These are phyloP conservation scores for Saturnispora besseyi DNA, from an alignment of 805 yeast genomes.

Conservation along the genomic window DNA sequence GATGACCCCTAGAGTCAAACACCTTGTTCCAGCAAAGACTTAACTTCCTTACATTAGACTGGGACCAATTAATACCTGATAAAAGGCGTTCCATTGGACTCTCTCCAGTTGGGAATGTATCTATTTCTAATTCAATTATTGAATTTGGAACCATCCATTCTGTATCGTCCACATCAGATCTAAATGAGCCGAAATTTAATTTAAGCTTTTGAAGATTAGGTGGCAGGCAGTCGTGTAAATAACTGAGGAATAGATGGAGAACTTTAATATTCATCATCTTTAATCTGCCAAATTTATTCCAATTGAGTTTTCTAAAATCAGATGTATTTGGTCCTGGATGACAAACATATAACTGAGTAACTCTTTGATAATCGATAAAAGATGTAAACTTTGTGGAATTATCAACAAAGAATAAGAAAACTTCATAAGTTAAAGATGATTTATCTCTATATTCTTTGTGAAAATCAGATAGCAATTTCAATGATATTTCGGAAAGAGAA, in stretches of 20 bases:
- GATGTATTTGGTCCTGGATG: conserved; percentile 7
- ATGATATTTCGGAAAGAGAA: not conserved
- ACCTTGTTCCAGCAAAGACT: conserved; percentile 8
- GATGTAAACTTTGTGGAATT: conserved; percentile 1
- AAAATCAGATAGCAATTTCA: conserved; percentile 6
- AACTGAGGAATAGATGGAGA: conserved; percentile 3
- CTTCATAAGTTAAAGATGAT: conserved; percentile 4
- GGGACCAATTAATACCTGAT: not conserved
- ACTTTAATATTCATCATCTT: conserved; percentile 7
- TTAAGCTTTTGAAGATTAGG: conserved; percentile 1
- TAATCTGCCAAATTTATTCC: conserved; percentile 1
- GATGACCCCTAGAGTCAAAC: conserved; percentile 6
- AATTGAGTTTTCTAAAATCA: conserved; percentile 5
- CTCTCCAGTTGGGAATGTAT: conserved; percentile 8
- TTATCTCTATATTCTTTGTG: not conserved
- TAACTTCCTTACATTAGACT: conserved; percentile 1
- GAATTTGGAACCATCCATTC: conserved; percentile 5
- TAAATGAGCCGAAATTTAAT: conserved; percentile 7
- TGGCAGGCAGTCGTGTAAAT: conserved; percentile 5
- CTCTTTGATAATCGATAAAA: conserved; percentile 4
- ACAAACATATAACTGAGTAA: conserved; percentile 6
- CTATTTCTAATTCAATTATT: conserved; percentile 4
- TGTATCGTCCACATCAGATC: not conserved
- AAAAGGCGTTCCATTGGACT: conserved; percentile 4
- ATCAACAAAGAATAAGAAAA: conserved; percentile 7